phyloP scores from a whole-genome alignment of 805 yeast species.

The Saturnispora ahearnii region DNA sequence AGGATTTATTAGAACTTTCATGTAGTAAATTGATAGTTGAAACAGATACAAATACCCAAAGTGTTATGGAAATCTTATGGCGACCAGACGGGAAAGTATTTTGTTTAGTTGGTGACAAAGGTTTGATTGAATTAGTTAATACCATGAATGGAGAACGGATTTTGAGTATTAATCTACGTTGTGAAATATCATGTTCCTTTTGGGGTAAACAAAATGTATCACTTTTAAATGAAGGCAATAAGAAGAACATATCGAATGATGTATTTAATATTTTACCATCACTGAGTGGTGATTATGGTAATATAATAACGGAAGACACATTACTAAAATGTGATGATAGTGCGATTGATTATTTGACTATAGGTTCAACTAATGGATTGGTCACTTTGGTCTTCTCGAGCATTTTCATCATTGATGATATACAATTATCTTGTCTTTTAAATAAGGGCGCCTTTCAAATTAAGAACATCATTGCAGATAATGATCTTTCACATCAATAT shows the following conservation, averaged over 20 bases:
- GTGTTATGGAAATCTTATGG: conserved; percentile 14
- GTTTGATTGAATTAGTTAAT: conserved; percentile 22
- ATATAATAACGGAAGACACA: conserved; percentile 16
- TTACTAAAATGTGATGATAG: conserved; percentile 19
- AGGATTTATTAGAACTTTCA: not conserved
- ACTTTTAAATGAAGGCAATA: not conserved
- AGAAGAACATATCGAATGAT: not conserved
- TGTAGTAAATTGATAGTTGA: not conserved
- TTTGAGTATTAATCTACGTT: conserved; percentile 14
- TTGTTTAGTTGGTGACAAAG: conserved; percentile 20
- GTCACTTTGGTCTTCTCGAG: conserved; percentile 26
- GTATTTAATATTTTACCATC: conserved; percentile 1
- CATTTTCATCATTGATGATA: conserved; percentile 17
- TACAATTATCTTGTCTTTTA: not conserved
- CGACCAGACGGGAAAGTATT: conserved; percentile 28
- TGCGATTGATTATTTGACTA: conserved; percentile 22
- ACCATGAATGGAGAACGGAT: conserved; percentile 24
- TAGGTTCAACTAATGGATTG: conserved; percentile 18
- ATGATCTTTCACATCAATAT: not conserved
- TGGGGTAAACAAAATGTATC: conserved; percentile 16
- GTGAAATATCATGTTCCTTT: conserved; percentile 13
- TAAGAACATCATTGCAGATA: conserved; percentile 5
- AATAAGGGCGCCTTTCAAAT: conserved; percentile 11
- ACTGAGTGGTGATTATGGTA: conserved; percentile 9
- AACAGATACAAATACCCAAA: not conserved